These are phyloP conservation scores for Mycena amicta DNA, from an alignment of 768 basidiomycete species.

Conservation along the genomic window DNA sequence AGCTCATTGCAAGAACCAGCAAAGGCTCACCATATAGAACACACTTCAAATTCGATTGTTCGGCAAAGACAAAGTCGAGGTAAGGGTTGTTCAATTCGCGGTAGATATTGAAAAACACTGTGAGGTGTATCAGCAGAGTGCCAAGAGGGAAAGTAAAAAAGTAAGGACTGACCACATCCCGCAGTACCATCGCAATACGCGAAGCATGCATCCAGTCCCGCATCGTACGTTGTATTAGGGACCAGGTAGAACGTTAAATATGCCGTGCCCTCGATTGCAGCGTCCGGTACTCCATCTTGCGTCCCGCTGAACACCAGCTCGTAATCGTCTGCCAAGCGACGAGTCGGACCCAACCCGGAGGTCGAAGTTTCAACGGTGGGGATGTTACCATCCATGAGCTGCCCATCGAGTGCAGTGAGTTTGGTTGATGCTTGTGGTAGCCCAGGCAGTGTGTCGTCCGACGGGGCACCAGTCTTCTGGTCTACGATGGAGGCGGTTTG, in stretches of 20 bases:
- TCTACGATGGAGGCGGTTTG: constrained; percentile 19
- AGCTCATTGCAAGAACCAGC: too few relatives aligned
- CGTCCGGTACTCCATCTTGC: constrained; percentile 13
- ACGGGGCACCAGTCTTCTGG: constrained; percentile 18
- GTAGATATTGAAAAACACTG: constrained; percentile 26
- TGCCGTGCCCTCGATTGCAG: constrained; percentile 21
- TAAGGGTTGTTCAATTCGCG: constrained; percentile 22
- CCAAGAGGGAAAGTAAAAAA: not conserved
- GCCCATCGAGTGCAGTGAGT: constrained; percentile 25
- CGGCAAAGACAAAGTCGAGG: constrained; percentile 23
- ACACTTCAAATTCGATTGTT: constrained; percentile 27
- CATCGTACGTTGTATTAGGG: constrained; percentile 19
- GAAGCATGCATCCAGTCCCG: constrained; percentile 18
- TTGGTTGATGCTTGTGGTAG: constrained; percentile 13
- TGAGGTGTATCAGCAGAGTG: not conserved
- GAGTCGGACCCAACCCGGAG: not conserved
- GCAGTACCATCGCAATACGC: constrained; percentile 16
- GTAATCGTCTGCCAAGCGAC: constrained; percentile 17
- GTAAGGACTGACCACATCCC: constrained; percentile 20
- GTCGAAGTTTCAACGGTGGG: not conserved
- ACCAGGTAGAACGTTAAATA: constrained; percentile 25
- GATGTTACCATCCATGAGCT: constrained; percentile 7
- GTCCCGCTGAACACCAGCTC: constrained; percentile 22
- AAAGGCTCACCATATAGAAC: constrained; percentile 15
- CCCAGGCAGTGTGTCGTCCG: constrained; percentile 19